Evolutionary conservation across 2,329 filamentous ascomycete genomes (phyloP).

Genomic region (Fusarium sp.): DNA sequence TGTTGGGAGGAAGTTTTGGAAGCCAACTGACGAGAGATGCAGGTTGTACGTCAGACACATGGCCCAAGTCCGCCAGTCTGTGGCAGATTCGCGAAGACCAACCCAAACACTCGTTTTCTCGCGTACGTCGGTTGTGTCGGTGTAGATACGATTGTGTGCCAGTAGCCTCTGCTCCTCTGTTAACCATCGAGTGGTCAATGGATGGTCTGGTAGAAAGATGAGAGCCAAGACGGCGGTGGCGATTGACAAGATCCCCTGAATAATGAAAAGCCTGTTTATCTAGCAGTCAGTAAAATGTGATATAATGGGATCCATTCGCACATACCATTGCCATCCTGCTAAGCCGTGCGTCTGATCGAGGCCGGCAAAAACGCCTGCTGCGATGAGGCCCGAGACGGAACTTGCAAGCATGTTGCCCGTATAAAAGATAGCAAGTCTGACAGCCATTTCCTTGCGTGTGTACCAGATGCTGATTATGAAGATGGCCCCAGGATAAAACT

Average conservation of each 20-base stretch:
- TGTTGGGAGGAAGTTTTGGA: conserved; percentile 47
- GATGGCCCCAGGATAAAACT: conserved; percentile 50
- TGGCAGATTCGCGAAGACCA: conserved; percentile 40
- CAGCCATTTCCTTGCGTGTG: conserved; percentile 59
- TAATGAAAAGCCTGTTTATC: conserved; percentile 42
- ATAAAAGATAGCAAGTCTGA: conserved; percentile 58
- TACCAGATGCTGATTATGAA: conserved; percentile 64
- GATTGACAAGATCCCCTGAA: conserved; percentile 46
- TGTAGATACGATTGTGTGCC: conserved; percentile 54
- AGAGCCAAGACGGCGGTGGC: conserved; percentile 46
- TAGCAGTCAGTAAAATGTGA: not conserved
- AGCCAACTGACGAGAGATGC: conserved; percentile 41
- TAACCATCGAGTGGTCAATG: conserved; percentile 53
- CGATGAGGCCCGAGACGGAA: conserved; percentile 58
- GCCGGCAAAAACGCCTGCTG: conserved; percentile 54
- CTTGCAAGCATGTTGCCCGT: conserved; percentile 52
- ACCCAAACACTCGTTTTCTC: conserved; percentile 53
- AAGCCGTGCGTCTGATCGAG: conserved; percentile 43
- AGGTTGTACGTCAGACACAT: conserved; percentile 45
- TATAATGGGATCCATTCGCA: accelerated
- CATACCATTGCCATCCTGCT: conserved; percentile 47
- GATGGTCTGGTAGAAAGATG: conserved; percentile 52
- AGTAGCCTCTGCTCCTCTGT: conserved; percentile 53
- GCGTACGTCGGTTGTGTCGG: conserved; percentile 42
- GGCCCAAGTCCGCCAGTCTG: conserved; percentile 47